phyloP scores from a whole-genome alignment of 75 land plant species.

The Pinus albicaulis region DNA sequence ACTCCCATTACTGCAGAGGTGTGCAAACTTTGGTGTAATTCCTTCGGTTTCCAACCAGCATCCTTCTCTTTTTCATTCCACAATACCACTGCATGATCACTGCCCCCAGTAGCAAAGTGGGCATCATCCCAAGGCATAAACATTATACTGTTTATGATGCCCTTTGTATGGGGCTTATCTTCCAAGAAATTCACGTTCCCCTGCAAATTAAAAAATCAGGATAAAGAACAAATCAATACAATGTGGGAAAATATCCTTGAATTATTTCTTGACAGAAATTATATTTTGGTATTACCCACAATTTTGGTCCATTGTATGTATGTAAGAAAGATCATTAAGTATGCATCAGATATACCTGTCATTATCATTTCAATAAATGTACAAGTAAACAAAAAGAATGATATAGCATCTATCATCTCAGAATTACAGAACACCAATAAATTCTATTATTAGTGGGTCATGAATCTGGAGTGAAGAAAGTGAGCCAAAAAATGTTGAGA shows the following conservation, averaged over 20 bases:
- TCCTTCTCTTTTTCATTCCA: conserved; percentile 32
- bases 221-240: neutral
- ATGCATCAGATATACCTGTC: neutral
- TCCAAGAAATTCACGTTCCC: conserved; percentile 21
- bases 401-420: no score
- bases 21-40: conserved; percentile 29
- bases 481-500: neutral
- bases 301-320: neutral
- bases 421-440: no score
- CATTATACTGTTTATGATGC: conserved; percentile 27
- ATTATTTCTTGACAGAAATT: neutral
- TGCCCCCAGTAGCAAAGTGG: conserved; percentile 38
- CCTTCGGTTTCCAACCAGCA: conserved; percentile 24
- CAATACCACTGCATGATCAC: conserved; percentile 38
- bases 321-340: no score
- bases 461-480: neutral
- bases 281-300: neutral
- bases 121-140: conserved; percentile 40
- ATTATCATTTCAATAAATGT: neutral
- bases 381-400: neutral
- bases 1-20: conserved; percentile 44
- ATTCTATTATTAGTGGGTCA: no score
- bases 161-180: conserved; percentile 39
- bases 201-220: conserved; percentile 8
- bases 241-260: neutral